Percentiles rank a stretch among this genome's conserved stretches.
These are phyloP conservation scores for Cladophialophora carrionii DNA, from an alignment of 2,329 filamentous ascomycete species.

Conservation along the genomic window DNA sequence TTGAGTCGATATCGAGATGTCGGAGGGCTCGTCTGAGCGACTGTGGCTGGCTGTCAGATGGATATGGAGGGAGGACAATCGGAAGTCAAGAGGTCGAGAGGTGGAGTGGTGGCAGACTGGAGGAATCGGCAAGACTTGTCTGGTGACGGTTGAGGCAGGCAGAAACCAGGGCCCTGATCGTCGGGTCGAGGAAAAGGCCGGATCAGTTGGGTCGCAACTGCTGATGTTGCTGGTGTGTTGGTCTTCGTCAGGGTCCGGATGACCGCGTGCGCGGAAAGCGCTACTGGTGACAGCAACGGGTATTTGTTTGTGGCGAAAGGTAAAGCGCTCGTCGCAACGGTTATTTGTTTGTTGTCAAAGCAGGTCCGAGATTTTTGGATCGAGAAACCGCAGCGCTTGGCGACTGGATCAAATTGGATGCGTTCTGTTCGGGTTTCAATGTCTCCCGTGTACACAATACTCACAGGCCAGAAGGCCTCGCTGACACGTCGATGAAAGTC, in stretches of 20 bases:
- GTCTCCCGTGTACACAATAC: background rate
- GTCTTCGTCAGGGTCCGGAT: conserved; percentile 15
- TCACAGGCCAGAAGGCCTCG: conserved; percentile 2
- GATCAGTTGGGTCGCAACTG: conserved; percentile 8
- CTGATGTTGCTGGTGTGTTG: conserved; percentile 7
- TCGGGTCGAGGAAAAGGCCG: conserved; percentile 16
- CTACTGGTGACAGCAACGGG: conserved; percentile 13
- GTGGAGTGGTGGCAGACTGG: background rate
- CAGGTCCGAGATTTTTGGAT: background rate
- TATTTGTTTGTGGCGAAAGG: conserved; percentile 24
- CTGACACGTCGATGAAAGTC: conserved; percentile 2
- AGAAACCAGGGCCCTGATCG: conserved; percentile 6
- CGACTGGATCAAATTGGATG: background rate
- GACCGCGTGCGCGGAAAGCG: conserved; percentile 17
- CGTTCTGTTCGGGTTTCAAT: conserved; percentile 14
- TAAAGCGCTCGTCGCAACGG: conserved; percentile 5
- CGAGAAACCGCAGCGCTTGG: background rate
- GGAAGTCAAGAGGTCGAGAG: conserved; percentile 5
- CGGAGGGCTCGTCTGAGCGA: conserved; percentile 1
- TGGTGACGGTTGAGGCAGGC: conserved; percentile 8
- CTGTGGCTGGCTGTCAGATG: conserved; percentile 9
- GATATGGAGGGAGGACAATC: conserved; percentile 21
- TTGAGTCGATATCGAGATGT: conserved; percentile 1
- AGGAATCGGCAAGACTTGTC: conserved; percentile 8
- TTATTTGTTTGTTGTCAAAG: background rate